Evolutionary conservation across 2,329 filamentous ascomycete genomes (phyloP).

Genomic region (Penicillium sp.): DNA sequence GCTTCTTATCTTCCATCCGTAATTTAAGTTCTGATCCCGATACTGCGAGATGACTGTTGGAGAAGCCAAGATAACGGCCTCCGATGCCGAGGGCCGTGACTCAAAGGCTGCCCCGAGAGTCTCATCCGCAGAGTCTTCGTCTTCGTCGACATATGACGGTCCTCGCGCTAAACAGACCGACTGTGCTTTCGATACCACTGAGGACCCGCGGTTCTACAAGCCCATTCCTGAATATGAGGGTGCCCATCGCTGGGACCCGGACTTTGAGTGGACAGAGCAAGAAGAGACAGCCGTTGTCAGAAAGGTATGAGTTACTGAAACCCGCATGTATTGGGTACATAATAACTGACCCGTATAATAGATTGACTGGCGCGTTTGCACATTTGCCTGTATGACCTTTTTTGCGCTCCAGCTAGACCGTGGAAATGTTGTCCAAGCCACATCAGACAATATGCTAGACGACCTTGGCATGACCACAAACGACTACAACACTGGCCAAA

Average conservation of each 20-base stretch:
- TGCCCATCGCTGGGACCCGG: conserved; percentile 49
- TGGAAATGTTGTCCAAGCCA: conserved; percentile 60
- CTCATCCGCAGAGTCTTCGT: conserved; percentile 13
- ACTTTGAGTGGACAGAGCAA: conserved; percentile 45
- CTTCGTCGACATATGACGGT: conserved; percentile 13
- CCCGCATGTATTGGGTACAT: no score
- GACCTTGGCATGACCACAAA: conserved; percentile 50
- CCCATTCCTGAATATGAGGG: conserved; percentile 48
- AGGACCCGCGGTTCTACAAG: conserved; percentile 39
- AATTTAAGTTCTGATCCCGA: neutral
- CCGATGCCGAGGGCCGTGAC: conserved; percentile 1
- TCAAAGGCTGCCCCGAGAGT: conserved; percentile 10
- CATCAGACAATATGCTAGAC: conserved; percentile 60
- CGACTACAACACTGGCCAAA: conserved; percentile 46
- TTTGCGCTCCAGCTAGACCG: conserved; percentile 64
- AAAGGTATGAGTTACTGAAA: conserved; percentile 30
- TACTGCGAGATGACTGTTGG: conserved; percentile 18
- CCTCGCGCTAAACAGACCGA: conserved; percentile 16
- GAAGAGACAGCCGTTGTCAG: conserved; percentile 43
- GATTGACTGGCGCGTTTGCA: conserved; percentile 45
- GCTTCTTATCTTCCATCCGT: neutral
- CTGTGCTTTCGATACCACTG: conserved; percentile 36
- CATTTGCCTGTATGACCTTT: conserved; percentile 57
- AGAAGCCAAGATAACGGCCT: conserved; percentile 10
- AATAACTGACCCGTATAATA: conserved; percentile 10